These are phyloP conservation scores for Bigelowiella natans DNA, from an alignment of 78 protist genomes.

Conservation along the genomic window DNA sequence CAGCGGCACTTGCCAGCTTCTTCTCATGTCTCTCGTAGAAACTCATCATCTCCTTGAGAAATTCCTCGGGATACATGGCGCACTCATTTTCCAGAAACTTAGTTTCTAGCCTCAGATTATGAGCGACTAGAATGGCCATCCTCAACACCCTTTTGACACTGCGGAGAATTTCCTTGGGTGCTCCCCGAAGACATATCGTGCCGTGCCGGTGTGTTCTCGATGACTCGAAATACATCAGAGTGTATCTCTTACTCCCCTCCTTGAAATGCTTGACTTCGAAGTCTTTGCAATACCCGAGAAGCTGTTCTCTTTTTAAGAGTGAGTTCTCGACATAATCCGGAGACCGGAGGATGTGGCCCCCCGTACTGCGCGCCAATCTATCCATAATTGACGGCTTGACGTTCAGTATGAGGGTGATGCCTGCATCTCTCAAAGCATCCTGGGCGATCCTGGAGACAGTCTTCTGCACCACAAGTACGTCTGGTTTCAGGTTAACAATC, in stretches of 20 bases:
- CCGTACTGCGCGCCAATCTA: neutral
- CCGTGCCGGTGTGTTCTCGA: neutral
- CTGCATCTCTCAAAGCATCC: neutral
- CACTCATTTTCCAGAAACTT: neutral
- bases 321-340: neutral
- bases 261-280: neutral
- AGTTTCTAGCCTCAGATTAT: neutral
- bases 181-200: neutral
- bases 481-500: too few relatives aligned
- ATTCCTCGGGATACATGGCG: neutral
- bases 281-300: neutral
- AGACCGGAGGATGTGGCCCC: neutral
- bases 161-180: neutral
- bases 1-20: too few relatives aligned
- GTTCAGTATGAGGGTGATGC: neutral
- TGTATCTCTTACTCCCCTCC: neutral
- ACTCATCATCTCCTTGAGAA: too few relatives aligned
- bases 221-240: neutral
- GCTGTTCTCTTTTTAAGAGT: neutral
- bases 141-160: neutral
- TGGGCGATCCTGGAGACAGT: neutral
- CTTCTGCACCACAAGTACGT: too few relatives aligned
- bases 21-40: too few relatives aligned
- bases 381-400: neutral
- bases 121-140: neutral